These are phyloP conservation scores for Alternaria alternata DNA, from an alignment of 2,329 filamentous ascomycete species.

Conservation along the genomic window DNA sequence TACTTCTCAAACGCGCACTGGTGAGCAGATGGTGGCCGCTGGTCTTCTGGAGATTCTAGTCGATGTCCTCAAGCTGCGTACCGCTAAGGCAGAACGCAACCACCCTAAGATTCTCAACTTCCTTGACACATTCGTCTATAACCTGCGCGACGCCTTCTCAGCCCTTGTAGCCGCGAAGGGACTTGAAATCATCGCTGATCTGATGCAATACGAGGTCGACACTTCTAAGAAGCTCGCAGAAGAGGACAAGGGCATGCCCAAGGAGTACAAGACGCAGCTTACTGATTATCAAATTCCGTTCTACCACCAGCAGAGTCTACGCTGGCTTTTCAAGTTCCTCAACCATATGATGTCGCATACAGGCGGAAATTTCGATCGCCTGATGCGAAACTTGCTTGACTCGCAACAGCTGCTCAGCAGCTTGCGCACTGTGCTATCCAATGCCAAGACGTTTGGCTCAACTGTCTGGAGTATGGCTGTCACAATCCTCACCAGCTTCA, in stretches of 20 bases:
- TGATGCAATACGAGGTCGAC: conserved; percentile 81
- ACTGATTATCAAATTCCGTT: conserved; percentile 95
- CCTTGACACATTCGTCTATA: conserved; percentile 86
- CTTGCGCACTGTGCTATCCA: conserved; percentile 81
- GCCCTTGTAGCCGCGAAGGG: conserved; percentile 83
- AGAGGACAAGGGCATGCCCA: conserved; percentile 74
- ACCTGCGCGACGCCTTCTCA: conserved; percentile 83
- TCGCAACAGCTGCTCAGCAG: conserved; percentile 83
- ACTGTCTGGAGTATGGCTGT: conserved; percentile 96
- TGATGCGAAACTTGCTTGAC: conserved; percentile 92
- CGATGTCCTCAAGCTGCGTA: conserved; percentile 85
- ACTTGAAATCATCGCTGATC: conserved; percentile 86
- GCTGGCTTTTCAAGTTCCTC: conserved; percentile 94
- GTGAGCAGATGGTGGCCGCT: conserved; percentile 84
- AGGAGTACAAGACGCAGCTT: conserved; percentile 76
- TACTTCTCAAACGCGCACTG: conserved; percentile 73
- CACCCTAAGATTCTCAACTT: conserved; percentile 87
- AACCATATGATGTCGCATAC: conserved; percentile 91
- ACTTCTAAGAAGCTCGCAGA: conserved; percentile 72
- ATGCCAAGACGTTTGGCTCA: conserved; percentile 82
- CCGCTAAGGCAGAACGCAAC: conserved; percentile 80
- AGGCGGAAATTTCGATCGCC: conserved; percentile 84
- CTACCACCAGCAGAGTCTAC: conserved; percentile 90
- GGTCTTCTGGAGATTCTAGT: conserved; percentile 90
- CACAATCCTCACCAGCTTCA: conserved; percentile 91